Base-by-base conservation (phyloP, 768 basidiomycete species). In the Agrocybe chaxingu region DNA sequence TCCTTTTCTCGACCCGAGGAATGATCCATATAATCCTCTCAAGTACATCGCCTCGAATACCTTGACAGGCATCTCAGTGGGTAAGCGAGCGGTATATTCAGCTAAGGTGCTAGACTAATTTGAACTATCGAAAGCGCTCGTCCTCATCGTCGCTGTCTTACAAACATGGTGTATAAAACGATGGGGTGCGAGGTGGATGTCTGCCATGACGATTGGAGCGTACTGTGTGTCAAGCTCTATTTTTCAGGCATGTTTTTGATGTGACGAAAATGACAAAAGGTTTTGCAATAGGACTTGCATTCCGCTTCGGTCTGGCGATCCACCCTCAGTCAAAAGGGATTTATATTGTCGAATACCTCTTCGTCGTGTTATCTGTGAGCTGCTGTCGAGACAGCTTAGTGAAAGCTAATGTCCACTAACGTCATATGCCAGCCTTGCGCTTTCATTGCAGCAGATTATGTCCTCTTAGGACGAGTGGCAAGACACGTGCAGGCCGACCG, bases 371-470 rank as follows among this genome's bases (percentile, higher is more conserved):
- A 41, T 79, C 81, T 4, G 82, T 79, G 49, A 47, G 74, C 63
- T 30, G 38, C 42, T 8, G 11, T 50, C 36, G 42, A 13, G 45
- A n/a, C 10, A 8, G 32, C 9, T 11, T 33, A 19, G 11, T 24
- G 29, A 37, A 24, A 30, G 34, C 31, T 5, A 36, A 16, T 43
- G 30, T n/a, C n/a, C 24, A 33, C 37, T 9, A 30, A 55, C 29
- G 24, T 42, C 30, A 12, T 18, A 47, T 42, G 24, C 8, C 45
- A 84, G 81, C 86, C 87, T 4, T 89, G 88, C 60, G 86, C 84
- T 24, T 89, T 89, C 67, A 83, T 86, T 53, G 83, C 83, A 4
- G 76, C 81, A 10, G 76, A 83, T 58, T 89, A 89, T 57, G 67
- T 87, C 48, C 72, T 87, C 13, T 74, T 89, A 1, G 84, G 85